Percentiles rank a stretch among this genome's conserved stretches.
These are phyloP conservation scores for Dichotomocladium elegans DNA, from an alignment of 371 early-diverging fungal species.

Conservation along the genomic window DNA sequence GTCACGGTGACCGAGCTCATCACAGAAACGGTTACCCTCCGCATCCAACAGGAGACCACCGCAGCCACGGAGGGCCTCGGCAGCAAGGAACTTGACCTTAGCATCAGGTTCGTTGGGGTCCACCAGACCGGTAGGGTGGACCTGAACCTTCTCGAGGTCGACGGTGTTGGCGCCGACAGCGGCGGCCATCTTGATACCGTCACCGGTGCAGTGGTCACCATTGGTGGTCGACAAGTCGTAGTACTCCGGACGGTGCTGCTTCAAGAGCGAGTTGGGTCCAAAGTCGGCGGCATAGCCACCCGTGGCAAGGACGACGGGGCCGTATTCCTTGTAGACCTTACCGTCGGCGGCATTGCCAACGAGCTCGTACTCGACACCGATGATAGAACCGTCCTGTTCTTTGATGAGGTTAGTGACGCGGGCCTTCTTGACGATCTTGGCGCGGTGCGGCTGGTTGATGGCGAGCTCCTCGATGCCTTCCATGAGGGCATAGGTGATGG, in stretches of 20 bases:
- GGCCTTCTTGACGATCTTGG: conserved; percentile 77
- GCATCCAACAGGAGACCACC: conserved; percentile 87
- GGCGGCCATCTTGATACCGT: conserved; percentile 89
- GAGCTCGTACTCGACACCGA: conserved; percentile 79
- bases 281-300: conserved; percentile 90
- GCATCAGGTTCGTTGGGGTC: conserved; percentile 88
- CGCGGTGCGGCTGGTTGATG: conserved; percentile 65
- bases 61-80: conserved; percentile 95
- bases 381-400: conserved; percentile 53
- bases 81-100: conserved; percentile 86
- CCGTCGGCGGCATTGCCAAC: conserved; percentile 55
- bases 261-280: conserved; percentile 58
- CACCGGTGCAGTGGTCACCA: conserved; percentile 94
- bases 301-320: conserved; percentile 90
- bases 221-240: conserved; percentile 80
- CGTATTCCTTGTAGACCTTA: conserved; percentile 52
- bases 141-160: conserved; percentile 96
- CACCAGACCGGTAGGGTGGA: conserved; percentile 96
- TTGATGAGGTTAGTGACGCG: conserved; percentile 63
- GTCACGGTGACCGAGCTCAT: conserved; percentile 90
- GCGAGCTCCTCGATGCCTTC: conserved; percentile 78
- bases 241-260: conserved; percentile 69
- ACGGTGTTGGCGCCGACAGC: conserved; percentile 82
- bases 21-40: conserved; percentile 89
- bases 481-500: conserved; percentile 93